Evolutionary conservation across 2,329 filamentous ascomycete genomes (phyloP), one percentile per base, ranked within the genome.

Genomic region (Cladosporium sp.): DNA sequence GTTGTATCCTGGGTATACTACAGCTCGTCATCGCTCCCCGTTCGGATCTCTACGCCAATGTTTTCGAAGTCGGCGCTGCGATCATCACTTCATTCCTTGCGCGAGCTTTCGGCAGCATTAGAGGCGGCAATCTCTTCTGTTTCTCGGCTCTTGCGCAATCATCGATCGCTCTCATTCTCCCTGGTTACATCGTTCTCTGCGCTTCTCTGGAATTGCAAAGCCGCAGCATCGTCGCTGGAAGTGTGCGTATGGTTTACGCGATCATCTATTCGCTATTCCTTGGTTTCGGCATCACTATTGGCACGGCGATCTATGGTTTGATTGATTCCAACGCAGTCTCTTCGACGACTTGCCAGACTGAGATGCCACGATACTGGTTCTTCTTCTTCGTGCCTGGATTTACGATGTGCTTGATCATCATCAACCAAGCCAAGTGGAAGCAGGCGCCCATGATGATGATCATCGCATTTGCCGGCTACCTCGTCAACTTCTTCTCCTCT

Each of bases 401-500:
- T 66, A 82, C 88, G 7, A 63, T 89, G 22, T 88, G 84, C 60
- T 77, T 92, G 34, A 85, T 86, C 54, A 76, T 91, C 61, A 85
- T 92, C 66, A 91, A 91, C 68, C 87, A 92, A 58, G 86, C 86
- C 53, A 89, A 89, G 68, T 88, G 80, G 80, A 85, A 81, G 60
- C 88, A 92, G 64, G 80, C 83, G 27, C 87, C 88, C 0, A 77
- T 87, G 44, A 92, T 92, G 87, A 70, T 87, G 3, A 39, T 80
- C 52, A 90, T 95, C 60, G 82, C 88, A 0, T 71, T 89, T 27
- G 79, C 82, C 0, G 89, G 88, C 7, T 93, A 87, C 63, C 73
- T 83, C 7, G 85, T 89, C 60, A 92, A 86, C 68, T 88, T 81
- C 69, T 90, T 88, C 68, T 82, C 80, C 12, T 80, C 80, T 27